A percentile compares a stretch with the other conserved stretches of the same genome.
phyloP scores from a whole-genome alignment of 805 yeast genomes.

The Barnettozyma sucrosica region DNA sequence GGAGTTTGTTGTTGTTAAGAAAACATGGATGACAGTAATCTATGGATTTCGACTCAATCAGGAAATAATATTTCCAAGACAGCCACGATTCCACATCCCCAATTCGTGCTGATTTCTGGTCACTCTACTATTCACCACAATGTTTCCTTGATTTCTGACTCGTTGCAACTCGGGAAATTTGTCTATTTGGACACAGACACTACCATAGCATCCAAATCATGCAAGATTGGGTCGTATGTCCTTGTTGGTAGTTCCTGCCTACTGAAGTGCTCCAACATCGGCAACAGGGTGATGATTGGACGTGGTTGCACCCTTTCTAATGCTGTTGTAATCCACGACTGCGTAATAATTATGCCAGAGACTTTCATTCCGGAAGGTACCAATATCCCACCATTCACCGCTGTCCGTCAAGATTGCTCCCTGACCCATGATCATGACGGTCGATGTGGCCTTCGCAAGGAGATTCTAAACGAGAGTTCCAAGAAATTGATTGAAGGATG shows the following conservation, averaged over 20 bases:
- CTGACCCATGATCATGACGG: background rate
- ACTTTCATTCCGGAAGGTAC: conserved; percentile 36
- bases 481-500: conserved; percentile 25
- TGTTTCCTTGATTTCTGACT: conserved; percentile 20
- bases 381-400: conserved; percentile 48
- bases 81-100: conserved; percentile 39
- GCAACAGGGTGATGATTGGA: conserved; percentile 46
- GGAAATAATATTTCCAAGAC: conserved; percentile 44
- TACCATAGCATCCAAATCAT: conserved; percentile 21
- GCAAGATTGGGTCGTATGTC: conserved; percentile 43
- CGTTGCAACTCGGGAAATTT: conserved; percentile 41
- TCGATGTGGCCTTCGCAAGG: conserved; percentile 8
- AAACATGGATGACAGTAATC: background rate
- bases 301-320: conserved; percentile 32
- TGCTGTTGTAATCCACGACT: conserved; percentile 41
- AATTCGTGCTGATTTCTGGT: conserved; percentile 41
- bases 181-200: conserved; percentile 31
- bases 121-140: conserved; percentile 35
- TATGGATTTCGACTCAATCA: conserved; percentile 43
- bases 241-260: conserved; percentile 33
- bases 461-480: conserved; percentile 25
- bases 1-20: background rate
- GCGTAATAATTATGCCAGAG: conserved; percentile 41
- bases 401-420: conserved; percentile 25
- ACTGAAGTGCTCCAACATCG: conserved; percentile 36